Base-by-base conservation (phyloP, 1,284 basidiomycete species). In the Ganoderma resinaceum region DNA sequence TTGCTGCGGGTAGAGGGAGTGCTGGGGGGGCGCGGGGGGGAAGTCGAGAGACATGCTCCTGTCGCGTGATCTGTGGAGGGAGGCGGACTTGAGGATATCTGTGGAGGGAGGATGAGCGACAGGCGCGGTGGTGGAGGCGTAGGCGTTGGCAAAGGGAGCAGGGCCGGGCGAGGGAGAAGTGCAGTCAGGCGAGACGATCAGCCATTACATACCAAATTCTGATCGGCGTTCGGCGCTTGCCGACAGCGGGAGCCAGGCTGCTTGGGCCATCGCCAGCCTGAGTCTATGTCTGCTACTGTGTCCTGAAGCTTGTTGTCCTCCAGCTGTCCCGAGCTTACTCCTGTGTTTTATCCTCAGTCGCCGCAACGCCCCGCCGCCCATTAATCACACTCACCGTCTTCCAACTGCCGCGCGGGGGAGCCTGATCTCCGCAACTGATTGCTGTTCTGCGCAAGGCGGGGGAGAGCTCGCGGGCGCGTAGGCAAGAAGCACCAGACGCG, bases 31-130 rank as follows among this genome's bases (percentile, higher is more conserved):
- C 38, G 82, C 74, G 53, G 84, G 74, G 72, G 78, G 78, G 72
- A 88, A 91, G 78, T 91, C 89, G 77, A 91, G 82, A 61, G 85
- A 84, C 84, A 87, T 85, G 76, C 85, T 86, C 68, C 78, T 71
- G 71, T 77, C 75, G 70, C 74, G 73, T 61, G 70, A 58, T 76
- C 82, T 77, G 73, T 82, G 79, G 69, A 79, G 74, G 70, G 73
- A 73, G 49, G 78, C 76, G 67, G 82, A 80, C 76, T 87, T 86
- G 77, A 88, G 85, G 76, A 87, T 80, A 65, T 79, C 78, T 79
- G 75, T 35, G 33, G 38, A 57, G 43, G 43, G 61, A 18, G 66
- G 16, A 62, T 61, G 62, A 52, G 58, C 23, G 49, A 60, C 43
- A 49, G 46, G 46, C 23, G 46, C 23, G 35, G 60, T 66, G 61